These are phyloP conservation scores for Arthrobotrys musiformis DNA, from an alignment of 2,329 filamentous ascomycete genomes.

Conservation along the genomic window DNA sequence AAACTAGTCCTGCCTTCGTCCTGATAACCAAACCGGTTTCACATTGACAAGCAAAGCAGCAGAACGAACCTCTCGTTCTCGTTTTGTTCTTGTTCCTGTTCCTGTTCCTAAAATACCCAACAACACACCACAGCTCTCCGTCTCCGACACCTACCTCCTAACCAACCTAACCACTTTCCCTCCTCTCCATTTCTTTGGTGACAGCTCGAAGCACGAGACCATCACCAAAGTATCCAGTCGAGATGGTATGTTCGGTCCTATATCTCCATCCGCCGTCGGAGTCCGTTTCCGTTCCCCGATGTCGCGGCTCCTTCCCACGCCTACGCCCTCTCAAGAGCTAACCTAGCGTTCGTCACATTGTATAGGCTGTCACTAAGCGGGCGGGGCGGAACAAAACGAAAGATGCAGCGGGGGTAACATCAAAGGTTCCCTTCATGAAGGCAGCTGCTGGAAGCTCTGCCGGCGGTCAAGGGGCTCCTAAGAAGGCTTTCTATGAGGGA, in stretches of 20 bases:
- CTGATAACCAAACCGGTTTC: conserved; percentile 42
- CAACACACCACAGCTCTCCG: conserved; percentile 95
- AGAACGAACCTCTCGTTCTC: not conserved
- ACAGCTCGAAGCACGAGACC: conserved; percentile 30
- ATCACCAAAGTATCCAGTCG: conserved; percentile 35
- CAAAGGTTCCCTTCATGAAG: conserved; percentile 59
- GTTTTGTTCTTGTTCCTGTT: not conserved
- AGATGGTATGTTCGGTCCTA: conserved; percentile 33
- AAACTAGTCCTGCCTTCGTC: conserved; percentile 8
- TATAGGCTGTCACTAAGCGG: conserved; percentile 69
- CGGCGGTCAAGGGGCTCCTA: conserved; percentile 75
- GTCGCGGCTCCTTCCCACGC: not conserved
- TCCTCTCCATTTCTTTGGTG: conserved; percentile 20
- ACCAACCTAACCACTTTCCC: conserved; percentile 5
- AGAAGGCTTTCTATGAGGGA: conserved; percentile 94
- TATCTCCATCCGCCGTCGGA: conserved; percentile 15
- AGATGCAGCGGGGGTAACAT: conserved; percentile 63
- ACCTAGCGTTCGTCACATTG: conserved; percentile 24
- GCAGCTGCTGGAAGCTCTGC: conserved; percentile 64
- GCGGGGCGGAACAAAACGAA: conserved; percentile 68
- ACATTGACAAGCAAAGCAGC: conserved; percentile 35
- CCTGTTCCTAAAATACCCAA: conserved; percentile 64
- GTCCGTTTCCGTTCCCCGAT: not conserved
- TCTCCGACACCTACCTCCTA: conserved; percentile 83
- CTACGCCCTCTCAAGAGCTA: conserved; percentile 6